Evolutionary conservation across 1,284 basidiomycete genomes (phyloP).

Genomic region (Garcileccinum viscosum): DNA sequence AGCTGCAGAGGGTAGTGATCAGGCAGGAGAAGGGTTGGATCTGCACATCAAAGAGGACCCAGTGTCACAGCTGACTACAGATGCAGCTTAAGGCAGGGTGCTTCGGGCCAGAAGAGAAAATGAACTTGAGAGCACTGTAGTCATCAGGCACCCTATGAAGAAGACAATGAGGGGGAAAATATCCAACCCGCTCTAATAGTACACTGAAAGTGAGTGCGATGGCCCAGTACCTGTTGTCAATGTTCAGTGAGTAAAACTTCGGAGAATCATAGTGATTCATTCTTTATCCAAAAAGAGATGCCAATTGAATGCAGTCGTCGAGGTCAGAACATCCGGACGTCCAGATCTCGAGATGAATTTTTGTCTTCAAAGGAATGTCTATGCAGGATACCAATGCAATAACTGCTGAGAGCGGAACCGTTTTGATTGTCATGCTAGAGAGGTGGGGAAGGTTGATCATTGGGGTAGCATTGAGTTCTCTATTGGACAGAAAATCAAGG

Average conservation of each 20-base stretch:
- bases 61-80: no score
- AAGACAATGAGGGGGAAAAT: background rate
- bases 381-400: background rate
- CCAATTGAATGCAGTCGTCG: background rate
- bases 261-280: background rate
- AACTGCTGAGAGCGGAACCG: background rate
- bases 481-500: background rate
- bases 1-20: no score
- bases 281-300: background rate
- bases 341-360: background rate
- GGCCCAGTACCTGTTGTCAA: background rate
- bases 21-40: no score
- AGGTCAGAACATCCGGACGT: no score
- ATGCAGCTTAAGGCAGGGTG: background rate
- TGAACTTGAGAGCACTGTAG: background rate
- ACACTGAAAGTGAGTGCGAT: background rate
- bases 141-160: background rate
- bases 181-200: background rate
- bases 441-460: background rate
- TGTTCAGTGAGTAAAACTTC: background rate
- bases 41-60: no score
- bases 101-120: background rate
- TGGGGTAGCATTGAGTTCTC: background rate
- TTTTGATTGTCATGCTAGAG: background rate
- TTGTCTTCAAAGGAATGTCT: background rate